Evolutionary conservation across 257 asterid genomes (phyloP), one percentile per base, ranked within the genome.

Genomic region (Voacanga thouarsii): DNA sequence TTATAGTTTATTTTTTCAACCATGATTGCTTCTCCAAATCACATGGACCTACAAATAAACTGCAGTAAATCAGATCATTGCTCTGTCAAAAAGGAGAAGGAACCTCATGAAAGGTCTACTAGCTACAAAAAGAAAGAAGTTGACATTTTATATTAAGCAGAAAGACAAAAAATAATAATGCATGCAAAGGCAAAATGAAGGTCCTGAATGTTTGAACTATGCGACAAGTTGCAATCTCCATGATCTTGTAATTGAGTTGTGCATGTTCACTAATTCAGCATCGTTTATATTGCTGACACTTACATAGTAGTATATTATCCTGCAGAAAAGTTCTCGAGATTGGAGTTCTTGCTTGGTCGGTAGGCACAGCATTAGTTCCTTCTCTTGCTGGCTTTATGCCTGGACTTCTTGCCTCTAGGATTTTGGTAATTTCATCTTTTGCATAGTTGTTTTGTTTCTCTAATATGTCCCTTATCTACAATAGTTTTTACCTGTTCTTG

Each of bases 321-420:
- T 84, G 90, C 98, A 95, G 99, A 82, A 94, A 80, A 85, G 94
- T 95, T 86, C 98, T 95, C 78, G 78, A 88, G 84, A 76, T 90
- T 66, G 99, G 99, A 60, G 99, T 95, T 69, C 87, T 95, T 39
- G 77, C 81, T 76, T 95, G 99, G 99, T 95, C 99, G 18, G 81
- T 95, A 71, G 96, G 97, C 84, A 95, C 99, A 63, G 87, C 91
- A 49, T 74, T 91, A 82, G 97, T 93, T 88, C 99, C 98, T 78
- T 21, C 82, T 81, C 86, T 92, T 77, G 92, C 98, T 60, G 97
- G 96, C 30, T 93, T 84, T 84, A 88, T 90, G 96, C 98, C 98
- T n/a, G 98, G 91, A 73, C 98, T 93, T 86, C 76, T 92, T 79
- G 84, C 90, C 47, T 88, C 94, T 75, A 89, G 98, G 88, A 89